A percentile compares a stretch with the other conserved stretches of the same genome.
These are phyloP conservation scores for Cucumis hystrix DNA, from an alignment of 306 rosid genomes.

Conservation along the genomic window DNA sequence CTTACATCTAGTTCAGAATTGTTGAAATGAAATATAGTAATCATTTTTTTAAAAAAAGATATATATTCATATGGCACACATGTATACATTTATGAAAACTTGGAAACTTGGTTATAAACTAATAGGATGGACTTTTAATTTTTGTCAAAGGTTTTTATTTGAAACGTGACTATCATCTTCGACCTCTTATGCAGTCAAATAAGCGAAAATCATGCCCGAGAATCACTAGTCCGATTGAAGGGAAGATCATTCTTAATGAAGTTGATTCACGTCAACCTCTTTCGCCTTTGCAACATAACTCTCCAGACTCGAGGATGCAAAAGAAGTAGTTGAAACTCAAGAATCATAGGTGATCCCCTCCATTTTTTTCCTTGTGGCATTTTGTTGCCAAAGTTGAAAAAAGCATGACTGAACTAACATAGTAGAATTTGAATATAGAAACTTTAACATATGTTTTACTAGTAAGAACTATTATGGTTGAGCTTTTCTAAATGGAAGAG, in stretches of 20 bases:
- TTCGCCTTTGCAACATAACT: constrained; percentile 62
- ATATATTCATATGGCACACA: background rate
- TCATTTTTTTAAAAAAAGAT: background rate
- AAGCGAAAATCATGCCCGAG: constrained; percentile 60
- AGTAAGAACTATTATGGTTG: constrained; percentile 6
- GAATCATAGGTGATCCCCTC: background rate
- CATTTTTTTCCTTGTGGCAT: constrained; percentile 6
- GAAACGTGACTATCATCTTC: background rate
- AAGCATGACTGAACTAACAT: background rate
- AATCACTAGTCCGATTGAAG: constrained; percentile 39
- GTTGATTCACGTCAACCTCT: constrained; percentile 52
- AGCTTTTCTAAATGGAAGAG: constrained; percentile 15
- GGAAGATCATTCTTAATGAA: constrained; percentile 47
- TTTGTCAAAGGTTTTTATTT: background rate
- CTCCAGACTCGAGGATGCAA: constrained; percentile 49
- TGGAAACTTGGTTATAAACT: too few relatives aligned
- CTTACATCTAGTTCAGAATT: background rate
- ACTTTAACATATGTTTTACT: constrained; percentile 10
- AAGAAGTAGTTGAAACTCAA: constrained; percentile 21
- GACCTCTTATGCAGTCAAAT: constrained; percentile 48
- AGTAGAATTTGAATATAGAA: background rate
- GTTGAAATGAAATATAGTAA: background rate
- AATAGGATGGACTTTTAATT: background rate
- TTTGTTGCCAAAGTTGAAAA: background rate
- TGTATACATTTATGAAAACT: background rate